Evolutionary conservation across 2,329 filamentous ascomycete genomes (phyloP).

Genomic region (Fusarium sublunatum): DNA sequence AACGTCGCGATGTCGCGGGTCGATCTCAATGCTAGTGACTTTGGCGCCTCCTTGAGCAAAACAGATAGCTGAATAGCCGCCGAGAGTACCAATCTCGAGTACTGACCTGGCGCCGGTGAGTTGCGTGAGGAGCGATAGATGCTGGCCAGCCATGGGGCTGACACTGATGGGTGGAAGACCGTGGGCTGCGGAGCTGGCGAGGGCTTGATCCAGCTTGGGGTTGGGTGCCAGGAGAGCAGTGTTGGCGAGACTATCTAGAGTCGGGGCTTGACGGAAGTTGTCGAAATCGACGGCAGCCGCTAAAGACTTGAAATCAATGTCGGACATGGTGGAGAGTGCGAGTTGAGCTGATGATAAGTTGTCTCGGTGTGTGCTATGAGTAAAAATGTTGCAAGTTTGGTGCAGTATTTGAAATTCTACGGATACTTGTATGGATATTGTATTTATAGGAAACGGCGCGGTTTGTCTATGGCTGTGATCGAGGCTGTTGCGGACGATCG

Average conservation of each 20-base stretch:
- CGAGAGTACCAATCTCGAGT: constrained; percentile 67
- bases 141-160: constrained; percentile 51
- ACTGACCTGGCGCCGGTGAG: constrained; percentile 52
- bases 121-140: constrained; percentile 54
- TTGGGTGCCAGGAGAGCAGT: background rate
- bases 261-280: background rate
- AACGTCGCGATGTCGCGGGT: constrained; percentile 58
- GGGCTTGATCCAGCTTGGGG: constrained; percentile 35
- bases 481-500: too few relatives aligned
- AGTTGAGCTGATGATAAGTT: too few relatives aligned
- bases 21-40: constrained; percentile 64
- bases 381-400: background rate
- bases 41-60: constrained; percentile 51
- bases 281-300: background rate
- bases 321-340: background rate
- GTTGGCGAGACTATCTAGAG: background rate
- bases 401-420: background rate
- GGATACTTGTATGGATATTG: background rate
- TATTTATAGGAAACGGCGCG: background rate
- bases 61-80: constrained; percentile 65
- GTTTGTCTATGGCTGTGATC: too few relatives aligned
- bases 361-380: too few relatives aligned
- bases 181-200: constrained; percentile 47
- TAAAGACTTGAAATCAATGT: background rate
- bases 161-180: constrained; percentile 55